Percentiles rank a stretch among this genome's conserved stretches.
Evolutionary conservation across 1,139 yeast species (phyloP).

Genomic region (Blastobotrys buckinghamii): DNA sequence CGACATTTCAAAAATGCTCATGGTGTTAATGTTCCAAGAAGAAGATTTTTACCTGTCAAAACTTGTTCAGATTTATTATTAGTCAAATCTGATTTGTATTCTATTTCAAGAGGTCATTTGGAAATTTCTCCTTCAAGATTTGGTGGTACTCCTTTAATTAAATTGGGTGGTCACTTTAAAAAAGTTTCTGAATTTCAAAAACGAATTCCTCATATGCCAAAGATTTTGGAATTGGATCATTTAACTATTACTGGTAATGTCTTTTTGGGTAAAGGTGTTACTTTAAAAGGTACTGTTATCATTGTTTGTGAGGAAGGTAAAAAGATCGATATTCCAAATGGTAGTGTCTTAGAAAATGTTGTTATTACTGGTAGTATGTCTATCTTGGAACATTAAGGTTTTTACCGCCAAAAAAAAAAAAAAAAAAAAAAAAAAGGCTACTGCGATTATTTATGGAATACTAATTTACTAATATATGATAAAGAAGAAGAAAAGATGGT

Average conservation of each 20-base stretch:
- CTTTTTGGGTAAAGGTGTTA: constrained; percentile 80
- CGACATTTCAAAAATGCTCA: constrained; percentile 93
- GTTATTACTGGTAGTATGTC: constrained; percentile 96
- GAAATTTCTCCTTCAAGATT: constrained; percentile 79
- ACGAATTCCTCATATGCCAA: constrained; percentile 94
- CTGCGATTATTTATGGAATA: too few species aligned
- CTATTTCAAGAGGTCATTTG: constrained; percentile 86
- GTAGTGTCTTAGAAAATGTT: constrained; percentile 87
- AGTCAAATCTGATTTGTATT: constrained; percentile 94
- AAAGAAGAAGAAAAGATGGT: too few species aligned
- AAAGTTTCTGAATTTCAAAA: constrained; percentile 88
- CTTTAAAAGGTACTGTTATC: constrained; percentile 93
- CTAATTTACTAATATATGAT: too few species aligned
- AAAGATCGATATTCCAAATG: constrained; percentile 95
- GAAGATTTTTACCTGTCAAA: constrained; percentile 96
- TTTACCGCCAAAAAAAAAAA: neutral
- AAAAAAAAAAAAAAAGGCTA: too few species aligned
- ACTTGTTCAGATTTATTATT: constrained; percentile 91
- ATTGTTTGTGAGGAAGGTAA: constrained; percentile 97
- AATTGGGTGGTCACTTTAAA: constrained; percentile 93
- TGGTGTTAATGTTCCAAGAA: constrained; percentile 97
- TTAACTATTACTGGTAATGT: constrained; percentile 97
- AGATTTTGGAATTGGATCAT: constrained; percentile 92
- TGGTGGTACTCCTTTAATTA: constrained; percentile 87
- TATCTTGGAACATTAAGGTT: constrained; percentile 74